phyloP scores from a whole-genome alignment of 1,284 basidiomycete species.

The Sporisorium exsertum region DNA sequence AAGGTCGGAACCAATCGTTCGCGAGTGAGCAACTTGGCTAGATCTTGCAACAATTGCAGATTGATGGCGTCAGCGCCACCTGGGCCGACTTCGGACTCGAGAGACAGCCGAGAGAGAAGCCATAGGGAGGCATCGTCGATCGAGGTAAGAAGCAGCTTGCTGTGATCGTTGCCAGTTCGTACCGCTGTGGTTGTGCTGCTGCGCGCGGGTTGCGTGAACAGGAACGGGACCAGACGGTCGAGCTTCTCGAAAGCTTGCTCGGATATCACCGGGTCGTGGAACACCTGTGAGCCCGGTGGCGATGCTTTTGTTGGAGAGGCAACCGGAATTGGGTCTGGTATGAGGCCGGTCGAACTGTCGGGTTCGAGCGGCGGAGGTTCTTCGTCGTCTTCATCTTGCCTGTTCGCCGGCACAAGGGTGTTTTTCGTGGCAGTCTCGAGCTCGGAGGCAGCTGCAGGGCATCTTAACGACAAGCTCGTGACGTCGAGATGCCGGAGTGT shows the following conservation, averaged over 20 bases:
- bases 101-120: slow-evolving; percentile 30
- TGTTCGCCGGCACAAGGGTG: neutral
- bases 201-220: slow-evolving; percentile 8
- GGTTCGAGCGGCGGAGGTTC: slow-evolving; percentile 52
- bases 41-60: slow-evolving; percentile 32
- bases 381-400: slow-evolving; percentile 23
- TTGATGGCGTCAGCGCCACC: slow-evolving; percentile 21
- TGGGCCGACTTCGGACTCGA: slow-evolving; percentile 21
- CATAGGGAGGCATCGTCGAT: slow-evolving; percentile 37
- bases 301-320: neutral
- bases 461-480: slow-evolving; percentile 29
- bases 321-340: neutral
- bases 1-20: slow-evolving; percentile 29
- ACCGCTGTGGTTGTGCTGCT: neutral
- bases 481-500: slow-evolving; percentile 46
- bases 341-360: slow-evolving; percentile 12
- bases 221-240: slow-evolving; percentile 24
- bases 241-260: slow-evolving; percentile 17
- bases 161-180: neutral
- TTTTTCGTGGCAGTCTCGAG: neutral
- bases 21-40: slow-evolving; percentile 3
- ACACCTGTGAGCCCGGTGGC: neutral
- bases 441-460: neutral
- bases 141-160: slow-evolving; percentile 12
- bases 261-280: neutral